A percentile compares a stretch with the other conserved stretches of the same genome.
phyloP scores from a whole-genome alignment of 805 yeast genomes.

The Jamesozyma piceae region DNA sequence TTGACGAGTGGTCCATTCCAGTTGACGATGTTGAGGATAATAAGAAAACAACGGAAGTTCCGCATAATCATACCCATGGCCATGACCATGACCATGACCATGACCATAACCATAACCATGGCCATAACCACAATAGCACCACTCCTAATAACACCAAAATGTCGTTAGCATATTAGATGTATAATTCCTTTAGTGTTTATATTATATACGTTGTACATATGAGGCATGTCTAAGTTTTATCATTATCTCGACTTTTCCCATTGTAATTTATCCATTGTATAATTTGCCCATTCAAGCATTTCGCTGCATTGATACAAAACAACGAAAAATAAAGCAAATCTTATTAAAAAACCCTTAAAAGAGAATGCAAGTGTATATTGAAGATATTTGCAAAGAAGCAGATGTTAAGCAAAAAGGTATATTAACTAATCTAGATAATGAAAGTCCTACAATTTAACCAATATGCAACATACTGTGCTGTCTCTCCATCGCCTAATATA shows the following conservation, averaged over 20 bases:
- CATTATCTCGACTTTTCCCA: no score
- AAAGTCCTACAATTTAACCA: conserved; percentile 74
- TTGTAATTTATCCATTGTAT: no score
- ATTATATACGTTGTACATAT: no score
- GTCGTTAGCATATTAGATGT: conserved; percentile 7
- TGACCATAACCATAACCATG: neutral
- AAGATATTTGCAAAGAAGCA: no score
- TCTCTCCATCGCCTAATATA: conserved; percentile 57
- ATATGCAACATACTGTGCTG: conserved; percentile 68
- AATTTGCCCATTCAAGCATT: no score
- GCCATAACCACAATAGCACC: neutral
- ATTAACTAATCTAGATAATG: conserved; percentile 8
- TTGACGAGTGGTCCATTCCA: conserved; percentile 95
- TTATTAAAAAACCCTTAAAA: no score
- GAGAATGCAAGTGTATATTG: no score
- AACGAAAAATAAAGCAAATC: no score
- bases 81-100: conserved; percentile 1
- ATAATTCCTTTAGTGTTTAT: no score
- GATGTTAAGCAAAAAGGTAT: no score
- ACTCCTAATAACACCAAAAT: conserved; percentile 8
- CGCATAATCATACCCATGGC: neutral
- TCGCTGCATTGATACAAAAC: no score
- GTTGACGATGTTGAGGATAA: conserved; percentile 68
- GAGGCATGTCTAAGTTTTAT: no score
- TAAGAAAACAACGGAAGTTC: neutral